A percentile compares a stretch with the other conserved stretches of the same genome.
phyloP scores from a whole-genome alignment of 1,284 basidiomycete genomes.

The Ustilago sp. region DNA sequence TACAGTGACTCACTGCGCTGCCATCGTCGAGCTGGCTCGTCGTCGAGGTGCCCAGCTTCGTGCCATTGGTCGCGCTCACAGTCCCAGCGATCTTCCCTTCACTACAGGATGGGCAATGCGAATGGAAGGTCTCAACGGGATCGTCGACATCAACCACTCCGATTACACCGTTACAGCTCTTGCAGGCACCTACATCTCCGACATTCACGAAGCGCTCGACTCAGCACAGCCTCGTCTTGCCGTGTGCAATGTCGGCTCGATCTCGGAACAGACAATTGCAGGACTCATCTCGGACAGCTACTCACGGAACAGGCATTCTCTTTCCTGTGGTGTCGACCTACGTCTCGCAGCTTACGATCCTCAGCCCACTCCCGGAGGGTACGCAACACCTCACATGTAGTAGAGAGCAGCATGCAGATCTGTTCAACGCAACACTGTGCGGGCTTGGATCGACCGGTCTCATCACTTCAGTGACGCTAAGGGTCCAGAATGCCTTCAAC shows the following conservation, averaged over 20 bases:
- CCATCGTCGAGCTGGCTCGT: constrained; percentile 85
- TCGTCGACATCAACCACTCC: constrained; percentile 44
- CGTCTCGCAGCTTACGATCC: constrained; percentile 80
- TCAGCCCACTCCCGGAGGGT: constrained; percentile 72
- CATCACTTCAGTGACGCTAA: constrained; percentile 81
- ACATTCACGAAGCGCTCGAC: constrained; percentile 73
- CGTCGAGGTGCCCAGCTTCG: constrained; percentile 80
- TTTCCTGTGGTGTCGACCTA: constrained; percentile 87
- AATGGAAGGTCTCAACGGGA: constrained; percentile 63
- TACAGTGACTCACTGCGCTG: constrained; percentile 78
- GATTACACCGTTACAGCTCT: constrained; percentile 54
- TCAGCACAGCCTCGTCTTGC: constrained; percentile 77
- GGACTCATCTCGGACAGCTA: constrained; percentile 93
- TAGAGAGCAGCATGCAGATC: constrained; percentile 76
- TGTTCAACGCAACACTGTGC: constrained; percentile 92
- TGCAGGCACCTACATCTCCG: constrained; percentile 69
- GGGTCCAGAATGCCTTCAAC: constrained; percentile 85
- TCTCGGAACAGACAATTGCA: constrained; percentile 95
- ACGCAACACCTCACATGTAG: constrained; percentile 79
- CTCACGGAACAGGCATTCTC: constrained; percentile 87
- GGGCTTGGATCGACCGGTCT: constrained; percentile 92
- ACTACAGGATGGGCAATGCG: constrained; percentile 66
- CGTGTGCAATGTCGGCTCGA: constrained; percentile 92
- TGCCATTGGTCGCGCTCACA: constrained; percentile 89
- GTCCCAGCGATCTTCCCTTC: constrained; percentile 82